Base-by-base conservation (phyloP, 176 grass and related monocot genomes). In the Urochloa ruziziensis region DNA sequence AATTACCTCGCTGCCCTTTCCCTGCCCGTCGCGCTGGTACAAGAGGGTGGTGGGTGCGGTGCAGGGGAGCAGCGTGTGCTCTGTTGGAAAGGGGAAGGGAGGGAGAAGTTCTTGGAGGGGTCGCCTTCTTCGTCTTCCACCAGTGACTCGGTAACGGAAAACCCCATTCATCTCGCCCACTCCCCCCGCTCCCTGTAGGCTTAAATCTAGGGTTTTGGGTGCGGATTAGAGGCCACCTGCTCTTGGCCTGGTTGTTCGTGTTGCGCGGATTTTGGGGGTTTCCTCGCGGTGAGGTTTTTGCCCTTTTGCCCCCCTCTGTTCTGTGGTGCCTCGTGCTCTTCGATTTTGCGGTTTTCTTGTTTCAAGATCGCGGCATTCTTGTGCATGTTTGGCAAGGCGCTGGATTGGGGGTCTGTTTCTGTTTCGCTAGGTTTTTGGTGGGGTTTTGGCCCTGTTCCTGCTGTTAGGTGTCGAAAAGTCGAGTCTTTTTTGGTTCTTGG, bases 131-230 rank as follows among this genome's bases (percentile, higher is more conserved):
- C 39, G 35, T 46, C 57, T 65, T 28, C 47, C 57, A 2, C 49
- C 46, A 9, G 63, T 27, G 64, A 10, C 62, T 56, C 7, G 88
- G 72, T 85, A 77, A 71, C 49, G 62, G 25, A 19, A 66, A 32
- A 58, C 49, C 52, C 63, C 35, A 54, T 19, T 34, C 42, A 4
- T 1, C 33, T 13, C 10, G 3, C 44, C 11, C 8, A 0, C 5
- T 19, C 39, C 81, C 8, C 15, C 29, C 49, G 3, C 13, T 70
- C 58, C 14, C 58, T 40, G 16, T 52, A 14, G 14, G 10, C 32
- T 7, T 25, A 54, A 86, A 86, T 82, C 83, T 90, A 90, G 79
- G 83, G 83, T 82, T 89, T 39, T 57, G 24, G 74, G 69, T 10
- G 24, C 3, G 46, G 82, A 70, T 63, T 82, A 12, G n/a, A n/a